Base-by-base conservation (phyloP, 2,329 filamentous ascomycete species). In the Lecanicillium sp. region DNA sequence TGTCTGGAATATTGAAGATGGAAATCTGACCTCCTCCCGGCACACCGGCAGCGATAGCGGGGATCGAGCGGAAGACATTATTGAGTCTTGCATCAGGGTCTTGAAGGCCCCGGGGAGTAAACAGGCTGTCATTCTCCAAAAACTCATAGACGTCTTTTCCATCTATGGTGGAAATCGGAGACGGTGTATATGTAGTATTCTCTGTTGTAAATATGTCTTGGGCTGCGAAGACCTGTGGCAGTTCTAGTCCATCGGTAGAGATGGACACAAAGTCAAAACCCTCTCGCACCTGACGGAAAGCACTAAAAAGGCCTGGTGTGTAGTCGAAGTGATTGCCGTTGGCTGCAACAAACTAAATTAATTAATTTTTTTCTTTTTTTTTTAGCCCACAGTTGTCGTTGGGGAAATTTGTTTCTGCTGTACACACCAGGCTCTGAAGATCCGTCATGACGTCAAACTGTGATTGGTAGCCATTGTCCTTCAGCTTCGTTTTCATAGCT, bases 271-370 rank as follows among this genome's bases (percentile, higher is more conserved):
- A 22, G 4, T 35, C 27, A 9, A 37, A 32, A 2, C 11, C 17
- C 7, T 38, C 37, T 16, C n/a, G 18, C 17, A 41, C n/a, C 5
- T 30, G 43, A 2, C 12, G 20, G 18, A 50, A 50, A 9, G 43
- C 16, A 5, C 7, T 32, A n/a, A 48, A 25, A 2, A 50, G 20
- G 5, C 41, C 40, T 2, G 48, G 45, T 2, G 35, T 41, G 7
- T 49, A 49, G n/a, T 17, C 16, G 8, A 50, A 46, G 33, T 49
- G 48, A 9, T 41, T 41, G 18, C 49, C 48, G 12, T 31, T 19
- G 27, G 35, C 17, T 9, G 37, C 32, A 28, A 35, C 17, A 20
- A 40, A 40, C 32, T 40, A 16, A 6, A 18, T 32, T 15, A 14
- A 9, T 1, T n/a, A n/a, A n/a, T n/a, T n/a, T n/a, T n/a, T n/a